phyloP scores from a whole-genome alignment of 176 grass and related monocot genomes.

The Aegilops tauschii region DNA sequence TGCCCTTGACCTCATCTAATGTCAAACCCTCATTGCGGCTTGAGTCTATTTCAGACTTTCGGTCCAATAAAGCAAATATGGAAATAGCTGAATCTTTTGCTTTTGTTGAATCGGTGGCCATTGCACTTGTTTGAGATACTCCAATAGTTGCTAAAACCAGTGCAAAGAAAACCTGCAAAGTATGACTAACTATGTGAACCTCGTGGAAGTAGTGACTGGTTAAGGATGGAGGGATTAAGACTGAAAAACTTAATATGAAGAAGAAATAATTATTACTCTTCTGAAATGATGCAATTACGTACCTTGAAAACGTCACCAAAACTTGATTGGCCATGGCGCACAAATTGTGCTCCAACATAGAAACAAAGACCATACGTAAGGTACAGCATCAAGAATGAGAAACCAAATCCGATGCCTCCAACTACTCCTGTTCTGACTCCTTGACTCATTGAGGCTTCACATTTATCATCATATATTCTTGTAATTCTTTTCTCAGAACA shows the following conservation, averaged over 20 bases:
- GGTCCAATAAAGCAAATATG: constrained; percentile 68
- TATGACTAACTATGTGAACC: background rate
- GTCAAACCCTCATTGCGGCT: constrained; percentile 47
- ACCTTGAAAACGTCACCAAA: constrained; percentile 74
- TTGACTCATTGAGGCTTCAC: constrained; percentile 64
- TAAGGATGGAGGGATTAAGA: background rate
- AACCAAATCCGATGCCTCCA: constrained; percentile 73
- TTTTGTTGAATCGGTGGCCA: constrained; percentile 74
- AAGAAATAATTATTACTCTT: background rate
- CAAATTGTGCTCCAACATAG: constrained; percentile 68
- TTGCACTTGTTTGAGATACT: constrained; percentile 70
- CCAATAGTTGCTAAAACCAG: constrained; percentile 59
- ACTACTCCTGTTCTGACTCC: constrained; percentile 59
- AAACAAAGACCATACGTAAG: constrained; percentile 69
- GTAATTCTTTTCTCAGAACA: constrained; percentile 59
- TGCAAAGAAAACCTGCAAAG: constrained; percentile 74
- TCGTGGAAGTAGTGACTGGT: background rate
- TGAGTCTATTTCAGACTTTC: constrained; percentile 69
- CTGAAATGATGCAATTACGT: constrained; percentile 3
- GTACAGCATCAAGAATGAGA: constrained; percentile 67
- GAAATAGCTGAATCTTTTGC: constrained; percentile 66
- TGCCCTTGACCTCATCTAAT: constrained; percentile 53
- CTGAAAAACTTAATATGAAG: background rate
- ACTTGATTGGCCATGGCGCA: constrained; percentile 39
- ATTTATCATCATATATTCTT: constrained; percentile 60